Conservation (phyloP, 352 stramenopile species). For the Phytopythium chamaehyphon region DNA sequence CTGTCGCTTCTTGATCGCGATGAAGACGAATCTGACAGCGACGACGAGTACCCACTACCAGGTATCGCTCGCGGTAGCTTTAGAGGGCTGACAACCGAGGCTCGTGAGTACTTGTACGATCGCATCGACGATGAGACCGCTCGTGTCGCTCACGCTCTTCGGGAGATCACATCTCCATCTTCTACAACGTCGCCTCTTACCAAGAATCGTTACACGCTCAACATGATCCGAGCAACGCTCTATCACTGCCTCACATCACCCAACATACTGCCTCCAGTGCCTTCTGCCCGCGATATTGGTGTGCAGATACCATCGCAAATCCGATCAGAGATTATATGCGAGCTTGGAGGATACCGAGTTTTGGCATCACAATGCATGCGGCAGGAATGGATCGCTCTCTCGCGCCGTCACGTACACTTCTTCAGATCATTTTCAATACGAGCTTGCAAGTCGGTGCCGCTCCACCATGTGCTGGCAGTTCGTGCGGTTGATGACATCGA, state of each 20-base stretch:
- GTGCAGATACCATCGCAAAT: conserved; percentile 48
- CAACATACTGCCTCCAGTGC: conserved; percentile 30
- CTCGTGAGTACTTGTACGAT: conserved; percentile 62
- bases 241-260: conserved; percentile 59
- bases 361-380: conserved; percentile 44
- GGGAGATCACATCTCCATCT: conserved; percentile 24
- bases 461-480: conserved; percentile 48
- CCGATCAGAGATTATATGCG: conserved; percentile 57
- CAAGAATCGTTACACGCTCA: conserved; percentile 5
- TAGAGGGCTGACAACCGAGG: conserved; percentile 47
- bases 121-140: conserved; percentile 56
- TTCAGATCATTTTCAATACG: conserved; percentile 61
- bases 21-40: conserved; percentile 5
- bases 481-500: conserved; percentile 25
- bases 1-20: conserved; percentile 29
- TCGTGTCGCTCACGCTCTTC: conserved; percentile 34
- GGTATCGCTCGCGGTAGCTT: conserved; percentile 20
- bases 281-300: conserved; percentile 49
- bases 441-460: conserved; percentile 30
- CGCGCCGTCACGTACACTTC: conserved; percentile 50
- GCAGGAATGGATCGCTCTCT: conserved; percentile 72
- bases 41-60: too few species aligned
- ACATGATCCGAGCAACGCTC: conserved; percentile 26
- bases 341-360: conserved; percentile 57
- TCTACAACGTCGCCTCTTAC: background rate